Evolutionary conservation across 257 asterid genomes (phyloP).

Genomic region (Solanum acaule): DNA sequence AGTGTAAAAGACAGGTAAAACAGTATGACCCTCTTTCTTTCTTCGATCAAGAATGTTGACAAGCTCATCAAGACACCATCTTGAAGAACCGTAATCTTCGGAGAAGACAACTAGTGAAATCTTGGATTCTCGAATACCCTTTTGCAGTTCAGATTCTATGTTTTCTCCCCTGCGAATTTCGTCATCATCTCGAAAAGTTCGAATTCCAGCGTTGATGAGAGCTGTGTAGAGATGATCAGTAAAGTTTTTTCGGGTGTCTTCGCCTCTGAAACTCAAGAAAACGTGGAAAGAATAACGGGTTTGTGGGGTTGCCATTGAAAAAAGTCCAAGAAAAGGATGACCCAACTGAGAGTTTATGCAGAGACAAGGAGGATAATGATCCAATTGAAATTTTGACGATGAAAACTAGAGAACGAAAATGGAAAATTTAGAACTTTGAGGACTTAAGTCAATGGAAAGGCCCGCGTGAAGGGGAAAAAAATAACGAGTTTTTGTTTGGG

Average conservation of each 20-base stretch:
- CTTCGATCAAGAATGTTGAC: constrained; percentile 1
- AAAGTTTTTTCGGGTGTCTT: constrained; percentile 10
- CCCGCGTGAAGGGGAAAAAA: neutral
- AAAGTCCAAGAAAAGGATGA: neutral
- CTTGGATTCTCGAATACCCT: constrained; percentile 8
- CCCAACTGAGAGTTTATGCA: neutral
- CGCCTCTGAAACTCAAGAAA: constrained; percentile 15
- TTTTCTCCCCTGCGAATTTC: constrained; percentile 8
- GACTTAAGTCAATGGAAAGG: neutral
- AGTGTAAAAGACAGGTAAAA: constrained; percentile 9
- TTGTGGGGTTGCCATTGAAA: neutral
- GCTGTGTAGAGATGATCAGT: constrained; percentile 14
- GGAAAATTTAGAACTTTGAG: neutral
- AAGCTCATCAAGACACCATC: constrained; percentile 21
- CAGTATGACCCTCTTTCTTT: neutral
- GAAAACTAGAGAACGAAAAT: neutral
- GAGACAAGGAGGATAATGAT: neutral
- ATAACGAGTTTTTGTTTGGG: neutral
- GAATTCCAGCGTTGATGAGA: constrained; percentile 6
- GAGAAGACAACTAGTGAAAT: constrained; percentile 9
- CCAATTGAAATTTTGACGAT: neutral
- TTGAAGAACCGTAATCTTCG: constrained; percentile 4
- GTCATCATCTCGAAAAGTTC: constrained; percentile 12
- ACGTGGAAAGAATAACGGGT: neutral
- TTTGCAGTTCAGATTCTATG: constrained; percentile 3